phyloP scores from a whole-genome alignment of 2,329 filamentous ascomycete genomes.

The Blastomyces gilchristii region DNA sequence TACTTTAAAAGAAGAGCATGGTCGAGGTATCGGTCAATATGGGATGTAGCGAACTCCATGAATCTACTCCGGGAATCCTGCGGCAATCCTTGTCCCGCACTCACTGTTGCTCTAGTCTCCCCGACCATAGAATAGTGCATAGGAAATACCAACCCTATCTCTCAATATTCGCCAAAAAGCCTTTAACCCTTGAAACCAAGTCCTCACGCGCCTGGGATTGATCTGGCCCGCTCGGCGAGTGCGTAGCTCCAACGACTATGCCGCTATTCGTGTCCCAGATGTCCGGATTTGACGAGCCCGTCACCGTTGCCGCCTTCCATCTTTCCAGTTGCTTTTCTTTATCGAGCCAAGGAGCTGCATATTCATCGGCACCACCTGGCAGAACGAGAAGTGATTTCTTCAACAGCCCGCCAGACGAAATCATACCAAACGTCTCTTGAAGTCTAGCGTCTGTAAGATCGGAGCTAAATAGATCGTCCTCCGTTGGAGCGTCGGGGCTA shows the following conservation, averaged over 20 bases:
- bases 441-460: slow-evolving; percentile 55
- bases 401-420: slow-evolving; percentile 30
- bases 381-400: slow-evolving; percentile 34
- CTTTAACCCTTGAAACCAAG: slow-evolving; percentile 27
- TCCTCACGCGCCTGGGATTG: slow-evolving; percentile 33
- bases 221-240: slow-evolving; percentile 41
- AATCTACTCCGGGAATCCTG: not conserved
- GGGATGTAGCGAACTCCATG: not conserved
- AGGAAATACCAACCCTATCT: slow-evolving; percentile 1
- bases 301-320: slow-evolving; percentile 36
- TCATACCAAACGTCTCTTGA: slow-evolving; percentile 52
- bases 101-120: not conserved
- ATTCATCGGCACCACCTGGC: slow-evolving; percentile 40
- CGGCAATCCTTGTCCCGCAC: not conserved
- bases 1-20: not conserved
- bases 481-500: slow-evolving; percentile 49
- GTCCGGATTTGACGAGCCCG: slow-evolving; percentile 20
- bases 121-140: not conserved
- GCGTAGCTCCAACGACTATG: slow-evolving; percentile 39
- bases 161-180: slow-evolving; percentile 26
- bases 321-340: slow-evolving; percentile 35
- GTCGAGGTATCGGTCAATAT: not conserved
- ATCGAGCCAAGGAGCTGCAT: slow-evolving; percentile 35
- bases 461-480: slow-evolving; percentile 82
- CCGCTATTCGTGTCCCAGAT: slow-evolving; percentile 42